Percentiles rank a stretch among this genome's conserved stretches.
These are phyloP conservation scores for Daldinia eschscholtzii DNA, from an alignment of 2,329 filamentous ascomycete species.

Conservation along the genomic window DNA sequence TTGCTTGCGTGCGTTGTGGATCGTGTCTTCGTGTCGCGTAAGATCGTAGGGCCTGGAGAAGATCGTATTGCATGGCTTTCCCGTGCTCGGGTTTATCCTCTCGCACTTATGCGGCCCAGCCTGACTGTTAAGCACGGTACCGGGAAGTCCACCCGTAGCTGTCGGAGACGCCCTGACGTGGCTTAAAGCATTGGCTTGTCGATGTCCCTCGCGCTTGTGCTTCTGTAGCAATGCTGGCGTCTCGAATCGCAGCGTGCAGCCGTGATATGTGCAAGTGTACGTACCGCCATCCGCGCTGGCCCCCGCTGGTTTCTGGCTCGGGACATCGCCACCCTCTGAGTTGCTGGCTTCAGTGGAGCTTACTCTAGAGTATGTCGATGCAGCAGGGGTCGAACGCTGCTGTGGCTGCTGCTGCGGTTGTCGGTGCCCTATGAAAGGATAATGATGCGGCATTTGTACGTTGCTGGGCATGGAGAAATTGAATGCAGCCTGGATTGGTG, in stretches of 20 bases:
- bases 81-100: conserved; percentile 92
- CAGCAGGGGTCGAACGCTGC: conserved; percentile 55
- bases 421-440: conserved; percentile 55
- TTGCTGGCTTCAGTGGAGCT: conserved; percentile 60
- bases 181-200: conserved; percentile 73
- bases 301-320: conserved; percentile 67
- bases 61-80: conserved; percentile 92
- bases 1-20: conserved; percentile 93
- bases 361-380: conserved; percentile 56
- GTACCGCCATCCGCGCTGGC: conserved; percentile 84
- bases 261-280: conserved; percentile 96
- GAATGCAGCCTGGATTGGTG: conserved; percentile 49
- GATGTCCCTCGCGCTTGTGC: conserved; percentile 94
- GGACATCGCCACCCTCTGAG: conserved; percentile 52
- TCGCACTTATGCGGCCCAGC: conserved; percentile 94
- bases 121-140: conserved; percentile 81
- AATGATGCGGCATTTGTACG: conserved; percentile 52
- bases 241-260: conserved; percentile 89
- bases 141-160: conserved; percentile 57
- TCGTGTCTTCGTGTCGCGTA: conserved; percentile 96
- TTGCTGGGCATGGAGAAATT: conserved; percentile 56
- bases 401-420: conserved; percentile 48
- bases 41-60: conserved; percentile 97
- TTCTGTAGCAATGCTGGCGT: conserved; percentile 89
- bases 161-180: conserved; percentile 51